A percentile compares a stretch with the other conserved stretches of the same genome.
Evolutionary conservation across 305 asterid genomes (phyloP).

Genomic region (Fraxinus baroniana): DNA sequence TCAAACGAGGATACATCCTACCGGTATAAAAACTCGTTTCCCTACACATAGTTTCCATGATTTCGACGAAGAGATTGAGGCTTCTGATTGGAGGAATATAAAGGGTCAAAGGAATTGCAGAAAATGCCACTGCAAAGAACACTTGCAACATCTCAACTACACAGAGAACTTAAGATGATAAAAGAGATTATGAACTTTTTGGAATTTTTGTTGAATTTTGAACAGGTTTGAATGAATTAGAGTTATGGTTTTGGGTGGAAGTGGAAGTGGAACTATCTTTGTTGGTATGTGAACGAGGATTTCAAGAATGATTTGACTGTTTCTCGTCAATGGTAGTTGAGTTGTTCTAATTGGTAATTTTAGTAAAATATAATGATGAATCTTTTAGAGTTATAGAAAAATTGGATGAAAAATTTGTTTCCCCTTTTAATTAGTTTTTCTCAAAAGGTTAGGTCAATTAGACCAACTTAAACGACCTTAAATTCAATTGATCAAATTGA

Average conservation of each 20-base stretch:
- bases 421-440: neutral
- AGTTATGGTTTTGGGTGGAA: neutral
- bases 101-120: constrained; percentile 68
- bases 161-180: neutral
- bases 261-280: neutral
- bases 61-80: constrained; percentile 58
- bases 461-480: neutral
- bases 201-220: neutral
- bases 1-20: constrained; percentile 55
- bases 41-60: constrained; percentile 55
- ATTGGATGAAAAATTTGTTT: neutral
- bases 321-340: neutral
- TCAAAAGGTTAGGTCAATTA: neutral
- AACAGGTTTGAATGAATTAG: neutral
- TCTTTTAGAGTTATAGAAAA: neutral
- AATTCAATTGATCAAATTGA: no score
- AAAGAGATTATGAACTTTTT: neutral
- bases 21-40: constrained; percentile 48
- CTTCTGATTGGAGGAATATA: constrained; percentile 75
- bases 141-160: constrained; percentile 51
- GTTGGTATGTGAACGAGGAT: neutral
- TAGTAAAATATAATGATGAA: neutral
- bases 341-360: neutral
- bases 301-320: neutral
- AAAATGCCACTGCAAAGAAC: constrained; percentile 65